A percentile compares a stretch with the other conserved stretches of the same genome.
Evolutionary conservation across 2,329 filamentous ascomycete genomes (phyloP).

Genomic region (Nemania sp.): DNA sequence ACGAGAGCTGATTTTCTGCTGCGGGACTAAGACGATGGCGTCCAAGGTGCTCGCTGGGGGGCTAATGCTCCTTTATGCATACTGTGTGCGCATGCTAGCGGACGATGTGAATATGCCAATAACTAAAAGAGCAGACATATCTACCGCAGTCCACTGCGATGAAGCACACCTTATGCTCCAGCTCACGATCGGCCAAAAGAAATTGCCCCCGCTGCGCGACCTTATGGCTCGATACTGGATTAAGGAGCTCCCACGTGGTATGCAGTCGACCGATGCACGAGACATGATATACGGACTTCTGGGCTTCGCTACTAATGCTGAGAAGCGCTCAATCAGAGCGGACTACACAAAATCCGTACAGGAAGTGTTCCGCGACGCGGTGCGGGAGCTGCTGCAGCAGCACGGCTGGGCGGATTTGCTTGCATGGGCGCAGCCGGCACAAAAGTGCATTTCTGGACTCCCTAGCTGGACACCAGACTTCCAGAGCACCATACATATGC

Average conservation of each 20-base stretch:
- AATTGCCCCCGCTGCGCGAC: conserved; percentile 1
- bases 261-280: conserved; percentile 1
- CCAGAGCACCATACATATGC: background rate
- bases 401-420: conserved; percentile 8
- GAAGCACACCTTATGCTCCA: conserved; percentile 3
- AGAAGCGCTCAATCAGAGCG: background rate
- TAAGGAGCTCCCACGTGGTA: conserved; percentile 7
- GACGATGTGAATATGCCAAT: background rate
- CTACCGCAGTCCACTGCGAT: background rate
- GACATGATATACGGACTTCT: conserved; percentile 12
- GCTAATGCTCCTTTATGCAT: conserved; percentile 5
- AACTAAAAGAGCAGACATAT: conserved; percentile 2
- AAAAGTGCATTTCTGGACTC: background rate
- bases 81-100: background rate
- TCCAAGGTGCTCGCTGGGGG: background rate
- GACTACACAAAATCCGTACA: conserved; percentile 1
- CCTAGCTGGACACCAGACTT: background rate
- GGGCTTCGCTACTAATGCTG: conserved; percentile 4
- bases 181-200: background rate
- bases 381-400: background rate
- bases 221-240: conserved; percentile 13
- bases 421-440: conserved; percentile 5
- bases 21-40: background rate
- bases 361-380: background rate
- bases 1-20: background rate